A percentile compares a stretch with the other conserved stretches of the same genome.
Evolutionary conservation across 805 yeast genomes (phyloP).

Genomic region (Candida sithepensis): DNA sequence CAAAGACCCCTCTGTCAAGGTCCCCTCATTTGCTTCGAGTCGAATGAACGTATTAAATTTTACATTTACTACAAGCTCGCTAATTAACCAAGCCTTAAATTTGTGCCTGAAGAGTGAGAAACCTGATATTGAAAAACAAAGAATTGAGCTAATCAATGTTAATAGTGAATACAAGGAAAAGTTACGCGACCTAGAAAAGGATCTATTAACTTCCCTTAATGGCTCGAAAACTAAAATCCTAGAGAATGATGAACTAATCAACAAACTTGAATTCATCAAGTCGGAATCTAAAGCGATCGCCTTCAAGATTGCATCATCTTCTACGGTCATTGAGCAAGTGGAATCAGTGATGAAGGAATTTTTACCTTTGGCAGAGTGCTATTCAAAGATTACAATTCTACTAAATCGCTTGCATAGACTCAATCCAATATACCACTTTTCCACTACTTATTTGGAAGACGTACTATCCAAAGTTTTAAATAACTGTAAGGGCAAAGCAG

Average conservation of each 20-base stretch:
- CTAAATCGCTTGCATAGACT: constrained; percentile 39
- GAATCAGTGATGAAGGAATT: constrained; percentile 46
- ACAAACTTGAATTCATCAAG: constrained; percentile 63
- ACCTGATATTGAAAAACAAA: constrained; percentile 64
- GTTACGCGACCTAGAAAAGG: constrained; percentile 53
- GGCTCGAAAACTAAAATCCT: constrained; percentile 58
- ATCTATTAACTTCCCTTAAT: constrained; percentile 54
- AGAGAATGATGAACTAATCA: constrained; percentile 59
- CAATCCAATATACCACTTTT: constrained; percentile 57
- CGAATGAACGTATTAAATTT: constrained; percentile 67
- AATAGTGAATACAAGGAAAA: constrained; percentile 58
- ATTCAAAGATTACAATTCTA: constrained; percentile 47
- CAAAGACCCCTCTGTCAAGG: constrained; percentile 43
- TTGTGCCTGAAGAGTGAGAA: constrained; percentile 47
- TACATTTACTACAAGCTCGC: constrained; percentile 62
- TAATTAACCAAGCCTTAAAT: constrained; percentile 62
- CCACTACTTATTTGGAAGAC: constrained; percentile 41
- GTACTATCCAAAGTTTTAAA: constrained; percentile 31
- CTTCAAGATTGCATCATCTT: constrained; percentile 50
- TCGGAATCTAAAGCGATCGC: constrained; percentile 54
- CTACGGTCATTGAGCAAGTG: constrained; percentile 50
- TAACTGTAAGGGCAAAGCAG: constrained; percentile 14
- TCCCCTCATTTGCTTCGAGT: constrained; percentile 57
- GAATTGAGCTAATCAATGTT: constrained; percentile 49
- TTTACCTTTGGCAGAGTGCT: constrained; percentile 50